Base-by-base conservation (phyloP, 495 filamentous ascomycete genomes). In the Penicillium mononematosum region DNA sequence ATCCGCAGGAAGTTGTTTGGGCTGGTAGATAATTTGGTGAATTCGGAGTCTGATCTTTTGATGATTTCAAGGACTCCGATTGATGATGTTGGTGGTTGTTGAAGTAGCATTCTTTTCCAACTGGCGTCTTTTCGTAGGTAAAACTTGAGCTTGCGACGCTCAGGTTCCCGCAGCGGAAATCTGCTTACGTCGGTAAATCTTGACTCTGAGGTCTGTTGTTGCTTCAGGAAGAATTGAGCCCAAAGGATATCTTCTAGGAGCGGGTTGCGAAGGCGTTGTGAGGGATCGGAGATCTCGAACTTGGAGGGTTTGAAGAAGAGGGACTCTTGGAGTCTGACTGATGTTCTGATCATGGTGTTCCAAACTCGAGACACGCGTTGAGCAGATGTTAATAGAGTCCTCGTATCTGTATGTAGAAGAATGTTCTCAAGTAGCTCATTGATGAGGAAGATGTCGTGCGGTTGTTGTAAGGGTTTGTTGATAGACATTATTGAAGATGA, bases 381-480 rank as follows among this genome's bases (percentile, higher is more conserved):
- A n/a, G 38, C 58, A 10, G 58, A 60, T 43, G 38, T 60, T 34
- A 60, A 31, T 1, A 60, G 39, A 2, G 58, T 60, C 5, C 27
- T 36, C 16, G 31, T 56, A 22, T 56, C 58, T 29, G 44, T 27
- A 8, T 56, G 34, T 17, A 60, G 53, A 22, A 56, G 58, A 9
- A 60, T 56, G 17, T 17, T 45, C 39, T 56, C 53, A 4, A 60
- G 31, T 1, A 60, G 29, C n/a, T 60, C 58, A 17, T 48, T 42
- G 46, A 56, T 51, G 52, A 50, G 44, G 41, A 56, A 50, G 46
- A 56, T 55, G 29, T 45, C 22, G 58, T 77, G 53, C 4, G 53
- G 53, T 29, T 55, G 53, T 29, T 55, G 52, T 11, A 32, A 46
- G 34, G 43, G 9, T 5, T 36, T 29, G 29, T 1, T 39, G 8